Conservation (phyloP, 306 rosid species). For the Abrus precatorius region DNA sequence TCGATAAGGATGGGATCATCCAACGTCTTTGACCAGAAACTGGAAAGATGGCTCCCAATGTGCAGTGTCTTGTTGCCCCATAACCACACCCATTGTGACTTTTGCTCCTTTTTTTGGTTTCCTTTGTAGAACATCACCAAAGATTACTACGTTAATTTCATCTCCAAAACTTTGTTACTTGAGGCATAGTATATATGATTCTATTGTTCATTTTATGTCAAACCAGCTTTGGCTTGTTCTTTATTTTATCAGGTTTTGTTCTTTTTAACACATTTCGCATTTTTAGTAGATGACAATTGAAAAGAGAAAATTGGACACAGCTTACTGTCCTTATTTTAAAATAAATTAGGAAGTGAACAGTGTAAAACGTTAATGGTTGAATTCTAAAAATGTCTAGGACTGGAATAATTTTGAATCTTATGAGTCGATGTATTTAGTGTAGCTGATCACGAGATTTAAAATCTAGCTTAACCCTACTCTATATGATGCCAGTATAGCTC, state of each 20-base stretch:
- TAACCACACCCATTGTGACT: conserved; percentile 1
- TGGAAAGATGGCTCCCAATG: background rate
- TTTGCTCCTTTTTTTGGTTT: background rate
- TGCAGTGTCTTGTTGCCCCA: conserved; percentile 9
- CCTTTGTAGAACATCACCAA: background rate
- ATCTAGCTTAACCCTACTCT: no score
- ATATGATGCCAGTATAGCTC: no score
- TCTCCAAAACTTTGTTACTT: background rate
- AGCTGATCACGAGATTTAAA: no score
- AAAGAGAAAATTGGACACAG: no score
- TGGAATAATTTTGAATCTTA: background rate
- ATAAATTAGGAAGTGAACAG: no score
- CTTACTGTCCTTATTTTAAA: no score
- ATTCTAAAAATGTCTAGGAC: no score
- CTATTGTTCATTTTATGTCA: background rate
- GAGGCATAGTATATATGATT: background rate
- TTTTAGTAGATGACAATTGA: no score
- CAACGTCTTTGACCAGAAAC: conserved; percentile 22
- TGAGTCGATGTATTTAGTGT: background rate
- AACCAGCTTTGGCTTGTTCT: background rate
- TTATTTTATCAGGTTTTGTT: background rate
- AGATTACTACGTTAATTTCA: background rate
- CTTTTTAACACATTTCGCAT: no score
- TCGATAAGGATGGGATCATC: background rate
- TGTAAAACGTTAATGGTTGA: background rate